Conservation (phyloP, 257 asterid species). For the Gynochthodes officinalis region DNA sequence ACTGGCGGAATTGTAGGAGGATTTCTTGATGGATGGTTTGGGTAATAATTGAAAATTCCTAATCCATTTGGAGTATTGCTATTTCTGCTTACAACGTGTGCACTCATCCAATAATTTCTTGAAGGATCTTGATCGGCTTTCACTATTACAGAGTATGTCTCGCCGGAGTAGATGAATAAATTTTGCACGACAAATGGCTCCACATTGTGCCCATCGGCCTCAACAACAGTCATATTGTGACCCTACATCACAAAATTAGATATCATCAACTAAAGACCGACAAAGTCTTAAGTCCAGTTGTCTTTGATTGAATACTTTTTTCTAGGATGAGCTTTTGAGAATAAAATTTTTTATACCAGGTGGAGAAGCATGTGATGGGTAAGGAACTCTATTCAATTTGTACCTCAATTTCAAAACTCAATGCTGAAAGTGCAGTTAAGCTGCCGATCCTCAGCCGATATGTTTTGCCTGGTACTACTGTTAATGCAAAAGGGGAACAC, state of each 20-base stretch:
- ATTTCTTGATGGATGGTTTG: slow-evolving; percentile 47
- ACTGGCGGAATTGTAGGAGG: slow-evolving; percentile 57
- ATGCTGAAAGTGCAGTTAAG: slow-evolving; percentile 70
- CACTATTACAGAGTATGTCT: slow-evolving; percentile 75
- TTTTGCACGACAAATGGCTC: slow-evolving; percentile 75
- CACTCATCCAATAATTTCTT: slow-evolving; percentile 71
- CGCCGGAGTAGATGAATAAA: slow-evolving; percentile 78
- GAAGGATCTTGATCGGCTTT: slow-evolving; percentile 67
- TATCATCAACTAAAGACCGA: background rate
- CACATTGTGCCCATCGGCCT: slow-evolving; percentile 86
- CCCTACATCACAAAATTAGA: background rate
- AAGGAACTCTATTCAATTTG: too few species aligned
- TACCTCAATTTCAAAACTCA: slow-evolving; percentile 83
- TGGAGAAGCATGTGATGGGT: slow-evolving; percentile 16
- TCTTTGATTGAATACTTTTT: background rate
- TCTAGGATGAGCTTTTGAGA: background rate
- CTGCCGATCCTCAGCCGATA: slow-evolving; percentile 85
- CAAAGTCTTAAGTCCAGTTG: background rate
- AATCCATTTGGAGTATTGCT: slow-evolving; percentile 58
- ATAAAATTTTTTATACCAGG: slow-evolving; percentile 3
- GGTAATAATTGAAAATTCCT: slow-evolving; percentile 69
- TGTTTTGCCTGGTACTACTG: slow-evolving; percentile 67
- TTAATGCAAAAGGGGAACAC: slow-evolving; percentile 57
- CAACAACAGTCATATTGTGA: slow-evolving; percentile 85
- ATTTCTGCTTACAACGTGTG: slow-evolving; percentile 52